phyloP scores from a whole-genome alignment of 768 basidiomycete genomes.

The Jaapia argillacea region DNA sequence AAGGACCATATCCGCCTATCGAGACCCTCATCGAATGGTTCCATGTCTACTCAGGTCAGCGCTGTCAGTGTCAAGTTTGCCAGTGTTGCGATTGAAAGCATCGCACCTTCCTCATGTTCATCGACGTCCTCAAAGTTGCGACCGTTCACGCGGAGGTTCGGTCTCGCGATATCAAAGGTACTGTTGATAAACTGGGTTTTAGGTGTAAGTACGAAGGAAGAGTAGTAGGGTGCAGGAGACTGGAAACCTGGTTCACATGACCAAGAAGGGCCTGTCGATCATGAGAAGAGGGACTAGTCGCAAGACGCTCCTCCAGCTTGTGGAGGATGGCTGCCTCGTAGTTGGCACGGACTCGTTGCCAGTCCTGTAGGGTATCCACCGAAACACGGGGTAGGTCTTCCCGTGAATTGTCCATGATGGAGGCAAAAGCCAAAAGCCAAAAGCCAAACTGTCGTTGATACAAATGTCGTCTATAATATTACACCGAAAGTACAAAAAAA shows the following conservation, averaged over 20 bases:
- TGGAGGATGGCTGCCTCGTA: slow-evolving; percentile 35
- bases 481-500: too few relatives aligned
- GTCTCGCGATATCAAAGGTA: slow-evolving; percentile 50
- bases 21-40: slow-evolving; percentile 80
- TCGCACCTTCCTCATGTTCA: slow-evolving; percentile 41
- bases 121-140: slow-evolving; percentile 61
- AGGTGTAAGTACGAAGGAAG: too few relatives aligned
- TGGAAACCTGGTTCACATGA: slow-evolving; percentile 17
- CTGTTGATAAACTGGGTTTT: slow-evolving; percentile 46
- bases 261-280: slow-evolving; percentile 39
- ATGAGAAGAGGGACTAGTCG: slow-evolving; percentile 23
- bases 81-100: slow-evolving; percentile 3
- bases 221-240: too few relatives aligned
- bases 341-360: slow-evolving; percentile 49
- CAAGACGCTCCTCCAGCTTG: slow-evolving; percentile 37
- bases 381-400: slow-evolving; percentile 45
- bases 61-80: not conserved
- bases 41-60: slow-evolving; percentile 24
- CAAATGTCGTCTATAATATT: too few relatives aligned
- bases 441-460: not conserved
- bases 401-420: slow-evolving; percentile 20
- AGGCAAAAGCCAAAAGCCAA: not conserved
- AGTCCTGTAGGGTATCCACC: slow-evolving; percentile 56
- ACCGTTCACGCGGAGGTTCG: slow-evolving; percentile 76
- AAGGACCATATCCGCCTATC: slow-evolving; percentile 78